These are phyloP conservation scores for Trichophyton mentagrophytes DNA, from an alignment of 2,329 filamentous ascomycete species.

Conservation along the genomic window DNA sequence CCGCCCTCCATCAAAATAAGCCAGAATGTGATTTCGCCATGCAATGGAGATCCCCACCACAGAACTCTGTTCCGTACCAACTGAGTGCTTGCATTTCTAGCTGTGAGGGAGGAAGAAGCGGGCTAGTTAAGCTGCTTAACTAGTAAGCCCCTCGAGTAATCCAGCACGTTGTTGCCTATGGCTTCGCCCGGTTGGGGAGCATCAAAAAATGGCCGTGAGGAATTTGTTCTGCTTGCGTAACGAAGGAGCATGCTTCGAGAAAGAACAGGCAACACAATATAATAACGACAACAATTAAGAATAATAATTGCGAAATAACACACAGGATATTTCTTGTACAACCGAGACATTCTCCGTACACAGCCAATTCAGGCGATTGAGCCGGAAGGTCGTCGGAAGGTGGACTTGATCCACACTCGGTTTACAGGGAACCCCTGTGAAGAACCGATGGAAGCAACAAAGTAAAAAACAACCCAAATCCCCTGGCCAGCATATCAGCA, in stretches of 20 bases:
- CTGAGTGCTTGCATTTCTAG: neutral
- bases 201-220: neutral
- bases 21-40: slow-evolving; percentile 1
- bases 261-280: neutral
- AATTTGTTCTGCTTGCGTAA: neutral
- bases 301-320: neutral
- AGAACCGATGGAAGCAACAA: neutral
- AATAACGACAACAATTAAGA: neutral
- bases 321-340: neutral
- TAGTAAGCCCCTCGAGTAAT: neutral
- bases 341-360: neutral
- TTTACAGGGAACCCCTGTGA: neutral
- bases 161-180: neutral
- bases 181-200: no score
- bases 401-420: neutral
- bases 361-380: neutral
- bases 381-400: slow-evolving; percentile 5
- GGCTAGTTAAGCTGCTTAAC: no score
- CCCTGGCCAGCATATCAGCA: neutral
- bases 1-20: neutral
- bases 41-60: slow-evolving; percentile 3
- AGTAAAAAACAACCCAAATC: neutral
- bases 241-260: neutral
- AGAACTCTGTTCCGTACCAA: neutral
- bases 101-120: neutral